Conservation (phyloP, 2,329 filamentous ascomycete genomes). For the Diaporthe sp. region DNA sequence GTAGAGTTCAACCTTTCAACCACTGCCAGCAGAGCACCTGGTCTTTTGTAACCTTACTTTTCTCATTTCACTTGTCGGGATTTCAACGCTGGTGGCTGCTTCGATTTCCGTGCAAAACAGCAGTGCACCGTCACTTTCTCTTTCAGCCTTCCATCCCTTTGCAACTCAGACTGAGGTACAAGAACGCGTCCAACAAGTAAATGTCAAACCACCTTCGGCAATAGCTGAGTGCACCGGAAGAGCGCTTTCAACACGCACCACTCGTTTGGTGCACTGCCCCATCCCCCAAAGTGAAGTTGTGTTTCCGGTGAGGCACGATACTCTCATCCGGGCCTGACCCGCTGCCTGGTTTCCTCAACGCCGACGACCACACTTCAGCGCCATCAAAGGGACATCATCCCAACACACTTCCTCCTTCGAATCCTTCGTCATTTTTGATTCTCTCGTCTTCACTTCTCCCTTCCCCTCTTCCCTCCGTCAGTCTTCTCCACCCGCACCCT, state of each 20-base stretch:
- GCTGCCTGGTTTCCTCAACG: slow-evolving; percentile 1
- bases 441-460: neutral
- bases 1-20: neutral
- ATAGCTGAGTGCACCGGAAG: neutral
- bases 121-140: neutral
- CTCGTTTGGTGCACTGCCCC: neutral
- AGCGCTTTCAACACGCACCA: neutral
- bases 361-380: neutral
- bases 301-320: neutral
- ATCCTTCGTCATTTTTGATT: neutral
- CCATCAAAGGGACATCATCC: neutral
- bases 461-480: neutral
- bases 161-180: slow-evolving; percentile 2
- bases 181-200: neutral
- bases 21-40: neutral
- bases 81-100: neutral
- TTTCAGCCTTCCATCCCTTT: slow-evolving; percentile 6
- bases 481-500: neutral
- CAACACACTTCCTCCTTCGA: neutral
- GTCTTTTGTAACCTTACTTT: slow-evolving; percentile 1
- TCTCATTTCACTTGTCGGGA: slow-evolving; percentile 12
- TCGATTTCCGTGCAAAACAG: neutral
- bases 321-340: neutral
- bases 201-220: neutral
- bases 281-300: neutral